Evolutionary conservation across 2,329 filamentous ascomycete genomes (phyloP).

Genomic region (Hypoxylon sp.): DNA sequence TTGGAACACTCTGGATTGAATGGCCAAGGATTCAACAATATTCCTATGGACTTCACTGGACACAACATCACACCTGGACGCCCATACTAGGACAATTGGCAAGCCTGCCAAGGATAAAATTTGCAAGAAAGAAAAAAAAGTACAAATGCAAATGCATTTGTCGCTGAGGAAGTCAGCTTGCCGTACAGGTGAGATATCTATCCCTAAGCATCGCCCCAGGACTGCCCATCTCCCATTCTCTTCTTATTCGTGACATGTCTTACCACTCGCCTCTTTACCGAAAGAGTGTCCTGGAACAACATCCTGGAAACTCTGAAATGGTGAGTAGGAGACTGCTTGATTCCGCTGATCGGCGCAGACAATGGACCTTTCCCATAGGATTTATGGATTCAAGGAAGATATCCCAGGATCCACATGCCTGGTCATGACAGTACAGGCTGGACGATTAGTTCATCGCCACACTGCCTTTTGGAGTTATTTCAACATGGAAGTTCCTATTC

Average conservation of each 20-base stretch:
- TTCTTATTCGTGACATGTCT: slow-evolving; percentile 32
- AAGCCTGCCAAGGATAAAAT: slow-evolving; percentile 42
- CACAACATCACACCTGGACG: slow-evolving; percentile 23
- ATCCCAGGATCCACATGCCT: slow-evolving; percentile 14
- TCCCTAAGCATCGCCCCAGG: slow-evolving; percentile 31
- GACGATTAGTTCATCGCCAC: slow-evolving; percentile 14
- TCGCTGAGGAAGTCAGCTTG: slow-evolving; percentile 27
- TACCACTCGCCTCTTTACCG: slow-evolving; percentile 14
- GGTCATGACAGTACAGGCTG: slow-evolving; percentile 40
- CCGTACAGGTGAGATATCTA: slow-evolving; percentile 41
- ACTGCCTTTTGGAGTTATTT: slow-evolving; percentile 13
- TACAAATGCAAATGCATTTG: slow-evolving; percentile 8
- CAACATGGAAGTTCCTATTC: slow-evolving; percentile 13
- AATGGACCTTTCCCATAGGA: slow-evolving; percentile 16
- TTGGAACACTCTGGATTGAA: slow-evolving; percentile 31
- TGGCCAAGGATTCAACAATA: slow-evolving; percentile 29
- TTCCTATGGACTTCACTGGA: slow-evolving; percentile 29
- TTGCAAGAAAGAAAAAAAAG: slow-evolving; percentile 30
- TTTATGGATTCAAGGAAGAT: slow-evolving; percentile 22
- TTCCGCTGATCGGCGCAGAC: slow-evolving; percentile 36
- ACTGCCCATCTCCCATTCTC: slow-evolving; percentile 24
- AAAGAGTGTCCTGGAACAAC: slow-evolving; percentile 9
- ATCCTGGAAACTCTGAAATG: slow-evolving; percentile 10
- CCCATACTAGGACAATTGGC: slow-evolving; percentile 35
- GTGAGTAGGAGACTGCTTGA: slow-evolving; percentile 29